A percentile compares a stretch with the other conserved stretches of the same genome.
These are phyloP conservation scores for Blumeriella jaapii DNA, from an alignment of 2,329 filamentous ascomycete genomes.

Conservation along the genomic window DNA sequence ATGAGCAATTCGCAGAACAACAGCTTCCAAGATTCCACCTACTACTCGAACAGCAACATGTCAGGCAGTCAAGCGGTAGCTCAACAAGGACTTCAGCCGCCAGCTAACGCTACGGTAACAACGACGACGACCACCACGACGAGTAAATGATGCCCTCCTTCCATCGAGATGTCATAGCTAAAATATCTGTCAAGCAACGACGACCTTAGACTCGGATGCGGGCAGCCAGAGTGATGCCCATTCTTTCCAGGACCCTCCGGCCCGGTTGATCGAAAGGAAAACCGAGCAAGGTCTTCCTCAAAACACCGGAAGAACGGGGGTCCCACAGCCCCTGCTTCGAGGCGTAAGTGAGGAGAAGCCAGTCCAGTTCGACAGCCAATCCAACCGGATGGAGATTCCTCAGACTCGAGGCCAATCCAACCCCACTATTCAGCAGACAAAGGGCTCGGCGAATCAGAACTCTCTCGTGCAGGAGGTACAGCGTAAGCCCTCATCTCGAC, in stretches of 20 bases:
- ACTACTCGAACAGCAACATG: constrained; percentile 17
- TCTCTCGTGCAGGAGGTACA: constrained; percentile 6
- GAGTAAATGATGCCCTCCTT: constrained; percentile 10
- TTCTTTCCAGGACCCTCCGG: constrained; percentile 21
- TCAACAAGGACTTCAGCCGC: constrained; percentile 4
- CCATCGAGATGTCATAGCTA: not conserved
- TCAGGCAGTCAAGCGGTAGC: not conserved
- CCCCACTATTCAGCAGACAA: constrained; percentile 8
- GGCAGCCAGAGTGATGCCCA: constrained; percentile 16
- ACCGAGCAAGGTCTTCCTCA: constrained; percentile 8
- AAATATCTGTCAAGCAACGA: constrained; percentile 15
- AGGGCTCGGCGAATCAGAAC: constrained; percentile 1
- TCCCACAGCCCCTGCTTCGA: constrained; percentile 3
- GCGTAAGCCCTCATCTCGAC: constrained; percentile 10
- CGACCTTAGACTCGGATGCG: constrained; percentile 17
- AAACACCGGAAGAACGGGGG: constrained; percentile 3
- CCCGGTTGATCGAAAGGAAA: constrained; percentile 15
- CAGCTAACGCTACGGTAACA: constrained; percentile 17
- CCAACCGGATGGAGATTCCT: constrained; percentile 3
- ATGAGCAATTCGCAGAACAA: constrained; percentile 8
- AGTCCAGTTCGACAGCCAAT: not conserved
- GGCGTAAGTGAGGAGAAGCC: not conserved
- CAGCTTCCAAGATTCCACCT: constrained; percentile 17
- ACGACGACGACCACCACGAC: constrained; percentile 22
- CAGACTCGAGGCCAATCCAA: constrained; percentile 3